phyloP scores from a whole-genome alignment of 2,329 filamentous ascomycete species.

The Fusarium sp. region DNA sequence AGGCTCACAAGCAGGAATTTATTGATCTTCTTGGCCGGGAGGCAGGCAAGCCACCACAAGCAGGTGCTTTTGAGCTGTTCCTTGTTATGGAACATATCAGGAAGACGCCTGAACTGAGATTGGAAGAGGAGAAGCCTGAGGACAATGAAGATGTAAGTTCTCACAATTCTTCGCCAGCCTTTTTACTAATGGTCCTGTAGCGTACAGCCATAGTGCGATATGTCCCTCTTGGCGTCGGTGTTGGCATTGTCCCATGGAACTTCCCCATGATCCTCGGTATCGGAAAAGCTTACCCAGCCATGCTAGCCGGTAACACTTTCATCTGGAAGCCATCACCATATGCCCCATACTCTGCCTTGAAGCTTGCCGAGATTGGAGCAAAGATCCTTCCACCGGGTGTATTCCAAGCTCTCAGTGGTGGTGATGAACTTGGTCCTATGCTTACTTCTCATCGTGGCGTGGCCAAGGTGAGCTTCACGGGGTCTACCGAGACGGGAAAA shows the following conservation, averaged over 20 bases:
- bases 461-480: slow-evolving; percentile 73
- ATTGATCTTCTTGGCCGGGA: slow-evolving; percentile 41
- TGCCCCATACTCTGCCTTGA: slow-evolving; percentile 68
- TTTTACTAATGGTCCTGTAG: slow-evolving; percentile 26
- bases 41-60: slow-evolving; percentile 44
- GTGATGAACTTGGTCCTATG: slow-evolving; percentile 68
- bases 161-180: slow-evolving; percentile 48
- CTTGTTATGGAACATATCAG: slow-evolving; percentile 7
- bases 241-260: slow-evolving; percentile 44
- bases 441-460: slow-evolving; percentile 68
- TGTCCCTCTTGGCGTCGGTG: slow-evolving; percentile 29
- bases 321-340: slow-evolving; percentile 70
- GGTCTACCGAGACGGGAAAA: slow-evolving; percentile 71
- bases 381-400: slow-evolving; percentile 71
- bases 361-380: slow-evolving; percentile 68
- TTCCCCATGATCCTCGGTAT: slow-evolving; percentile 36
- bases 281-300: slow-evolving; percentile 65
- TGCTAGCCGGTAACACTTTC: slow-evolving; percentile 67
- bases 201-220: background rate
- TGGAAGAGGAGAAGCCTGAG: slow-evolving; percentile 35
- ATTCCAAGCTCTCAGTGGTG: slow-evolving; percentile 69
- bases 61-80: slow-evolving; percentile 7
- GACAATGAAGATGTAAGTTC: slow-evolving; percentile 26
- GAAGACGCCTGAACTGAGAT: background rate
- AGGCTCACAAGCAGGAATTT: slow-evolving; percentile 41